Evolutionary conservation across 2,329 filamentous ascomycete species (phyloP), one percentile per base, ranked within the genome.

Genomic region (Sclerotiophoma versabilis): DNA sequence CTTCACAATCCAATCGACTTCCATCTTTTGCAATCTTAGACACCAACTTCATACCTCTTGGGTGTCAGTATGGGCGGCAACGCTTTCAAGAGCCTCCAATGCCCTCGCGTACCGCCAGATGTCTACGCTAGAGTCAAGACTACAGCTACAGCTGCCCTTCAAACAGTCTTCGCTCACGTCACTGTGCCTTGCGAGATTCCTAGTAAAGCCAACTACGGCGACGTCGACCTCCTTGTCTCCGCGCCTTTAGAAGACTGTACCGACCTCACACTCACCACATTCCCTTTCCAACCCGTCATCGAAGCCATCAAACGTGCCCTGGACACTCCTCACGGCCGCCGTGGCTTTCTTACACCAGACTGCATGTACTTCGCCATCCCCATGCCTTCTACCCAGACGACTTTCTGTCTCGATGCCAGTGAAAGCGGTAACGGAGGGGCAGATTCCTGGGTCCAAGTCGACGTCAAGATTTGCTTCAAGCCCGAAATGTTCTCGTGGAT

Each of bases 311-410:
- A 67, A 44, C 29, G 43, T 2, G 54, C 37, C 2, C 36, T 72
- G 17, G 29, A 48, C 6, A 65, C 65, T 10, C 19, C 27, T 2
- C 49, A 71, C 34, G 64, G 68, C 5, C 51, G 52, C 14, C 58
- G 53, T 0, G 64, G 65, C 5, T 47, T 45, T n/a, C 44, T 58
- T 0, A 65, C 55, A 8, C 49, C 46, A 0, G 52, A 56, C 12
- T 59, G 62, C 46, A 66, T 72, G 58, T 69, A 60, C 45, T 65
- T 69, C 22, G 68, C 68, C 15, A 50, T 71, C 9, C 49, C 53
- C 3, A 38, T 46, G 9, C 30, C 42, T 9, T 2, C 30, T 22
- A 6, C 9, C 4, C 15, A 26, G 11, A n/a, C 39, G 3, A 12
- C 11, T 17, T n/a, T 4, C 12, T 22, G 15, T 4, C n/a, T 19